phyloP scores from a whole-genome alignment of 176 grass and related monocot genomes.

The Triticum timopheevii region DNA sequence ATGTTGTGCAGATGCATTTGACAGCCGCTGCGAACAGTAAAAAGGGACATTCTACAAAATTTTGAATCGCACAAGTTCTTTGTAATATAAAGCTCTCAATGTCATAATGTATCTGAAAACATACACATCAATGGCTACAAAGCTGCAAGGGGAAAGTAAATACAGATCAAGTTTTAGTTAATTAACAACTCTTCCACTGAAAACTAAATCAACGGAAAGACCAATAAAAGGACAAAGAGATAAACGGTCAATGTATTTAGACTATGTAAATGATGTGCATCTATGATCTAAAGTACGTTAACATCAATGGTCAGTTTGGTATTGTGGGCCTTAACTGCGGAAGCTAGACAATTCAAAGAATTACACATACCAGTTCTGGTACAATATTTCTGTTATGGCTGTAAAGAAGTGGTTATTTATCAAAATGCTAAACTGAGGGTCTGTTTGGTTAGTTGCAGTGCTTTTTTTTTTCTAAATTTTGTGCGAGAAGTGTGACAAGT shows the following conservation, averaged over 20 bases:
- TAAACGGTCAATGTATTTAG: not conserved
- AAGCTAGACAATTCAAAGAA: constrained; percentile 4
- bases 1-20: not conserved
- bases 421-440: not conserved
- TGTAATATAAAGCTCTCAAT: not conserved
- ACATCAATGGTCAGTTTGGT: not conserved
- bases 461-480: not conserved
- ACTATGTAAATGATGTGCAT: not conserved
- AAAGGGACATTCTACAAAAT: not conserved
- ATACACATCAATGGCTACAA: not conserved
- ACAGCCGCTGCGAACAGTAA: not conserved
- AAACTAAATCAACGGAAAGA: not conserved
- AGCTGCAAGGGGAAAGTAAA: not conserved
- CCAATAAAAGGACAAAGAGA: not conserved
- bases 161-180: not conserved
- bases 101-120: not conserved
- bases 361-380: not conserved
- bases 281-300: not conserved
- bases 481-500: not conserved
- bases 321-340: not conserved
- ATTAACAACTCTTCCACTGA: not conserved
- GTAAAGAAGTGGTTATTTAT: not conserved
- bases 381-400: not conserved
- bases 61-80: not conserved
- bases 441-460: not conserved